Base-by-base conservation (phyloP, 148 eudicot species). In the Simmondsia chinensis region DNA sequence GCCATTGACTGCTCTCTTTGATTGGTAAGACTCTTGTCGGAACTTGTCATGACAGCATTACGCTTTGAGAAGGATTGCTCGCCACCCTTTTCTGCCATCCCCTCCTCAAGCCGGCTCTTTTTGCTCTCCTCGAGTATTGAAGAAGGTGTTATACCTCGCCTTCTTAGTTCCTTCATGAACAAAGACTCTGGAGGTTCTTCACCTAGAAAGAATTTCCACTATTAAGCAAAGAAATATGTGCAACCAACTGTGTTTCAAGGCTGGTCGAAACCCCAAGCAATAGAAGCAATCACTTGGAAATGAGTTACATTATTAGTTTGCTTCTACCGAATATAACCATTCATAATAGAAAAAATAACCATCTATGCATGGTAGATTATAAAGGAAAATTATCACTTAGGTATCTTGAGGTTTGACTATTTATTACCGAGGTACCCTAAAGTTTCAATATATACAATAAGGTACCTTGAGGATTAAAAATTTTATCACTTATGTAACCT, bases 121-220 rank as follows among this genome's bases (percentile, higher is more conserved):
- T 60, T 62, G 42, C 63, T 73, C 61, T 91, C 95, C 61, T 91
- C 99, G n/a, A 86, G 77, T 54, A 86, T 60, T 43, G 99, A 85
- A 20, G 86, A 71, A 21, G 95, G 87, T 39, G 72, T 59, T 70
- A 86, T 76, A 4, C 96, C 96, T 61, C 96, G 71, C 56, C 71
- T 86, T 61, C 64, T 82, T 25, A 86, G 64, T 52, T 91, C 99
- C 60, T 86, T 91, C 99, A 91, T 82, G 56, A 91, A 91, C 69
- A 91, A 73, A 33, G 96, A 86, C 61, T 91, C 96, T 0, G 96
- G 85, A 54, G 89, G 89, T 66, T 86, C 96, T 37, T 83, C 95
- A 50, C 91, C 99, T 91, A 71, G 59, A 70, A 57, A 24, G 45
- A 43, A 42, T 41, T 21, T 42, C 31, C 14, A 13, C 12, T 6